Conservation (phyloP, 2,329 filamentous ascomycete genomes). For the Colletotrichum chlorophyti region DNA sequence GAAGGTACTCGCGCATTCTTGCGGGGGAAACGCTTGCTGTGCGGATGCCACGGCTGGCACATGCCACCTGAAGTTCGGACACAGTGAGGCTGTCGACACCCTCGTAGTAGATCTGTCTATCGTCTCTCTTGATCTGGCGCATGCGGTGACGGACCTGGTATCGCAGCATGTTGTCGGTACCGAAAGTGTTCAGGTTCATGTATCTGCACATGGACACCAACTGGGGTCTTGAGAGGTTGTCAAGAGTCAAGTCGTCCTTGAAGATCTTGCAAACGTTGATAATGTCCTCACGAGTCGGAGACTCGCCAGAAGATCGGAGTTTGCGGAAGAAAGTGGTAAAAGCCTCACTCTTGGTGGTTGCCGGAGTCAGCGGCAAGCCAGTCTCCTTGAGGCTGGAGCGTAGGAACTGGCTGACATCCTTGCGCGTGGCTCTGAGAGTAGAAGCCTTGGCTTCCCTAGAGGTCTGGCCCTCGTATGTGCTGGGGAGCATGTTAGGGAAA, state of each 20-base stretch:
- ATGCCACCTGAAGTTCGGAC: constrained; percentile 88
- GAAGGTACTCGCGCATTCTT: constrained; percentile 85
- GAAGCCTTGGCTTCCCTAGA: constrained; percentile 89
- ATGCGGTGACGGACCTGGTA: constrained; percentile 98
- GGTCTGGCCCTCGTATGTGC: constrained; percentile 93
- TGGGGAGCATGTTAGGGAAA: constrained; percentile 96
- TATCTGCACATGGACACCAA: constrained; percentile 98
- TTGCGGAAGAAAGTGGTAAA: constrained; percentile 98
- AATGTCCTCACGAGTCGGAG: constrained; percentile 86
- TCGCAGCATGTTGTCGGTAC: constrained; percentile 95
- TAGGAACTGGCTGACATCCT: constrained; percentile 92
- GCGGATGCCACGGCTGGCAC: constrained; percentile 88
- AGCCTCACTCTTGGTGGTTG: constrained; percentile 89
- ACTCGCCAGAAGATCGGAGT: constrained; percentile 87
- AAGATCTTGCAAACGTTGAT: constrained; percentile 99
- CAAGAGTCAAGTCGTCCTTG: constrained; percentile 94
- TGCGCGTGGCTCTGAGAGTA: constrained; percentile 81
- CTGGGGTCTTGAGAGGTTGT: constrained; percentile 95
- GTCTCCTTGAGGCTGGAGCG: constrained; percentile 89
- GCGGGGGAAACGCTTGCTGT: constrained; percentile 92
- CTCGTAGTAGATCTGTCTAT: constrained; percentile 92
- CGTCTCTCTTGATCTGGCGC: constrained; percentile 98
- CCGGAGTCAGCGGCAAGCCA: constrained; percentile 84
- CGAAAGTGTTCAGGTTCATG: constrained; percentile 97
- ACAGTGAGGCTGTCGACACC: constrained; percentile 94